Evolutionary conservation across 1,284 basidiomycete species (phyloP), one percentile per base, ranked within the genome.

Genomic region (Neotropicomus parvogracilis): DNA sequence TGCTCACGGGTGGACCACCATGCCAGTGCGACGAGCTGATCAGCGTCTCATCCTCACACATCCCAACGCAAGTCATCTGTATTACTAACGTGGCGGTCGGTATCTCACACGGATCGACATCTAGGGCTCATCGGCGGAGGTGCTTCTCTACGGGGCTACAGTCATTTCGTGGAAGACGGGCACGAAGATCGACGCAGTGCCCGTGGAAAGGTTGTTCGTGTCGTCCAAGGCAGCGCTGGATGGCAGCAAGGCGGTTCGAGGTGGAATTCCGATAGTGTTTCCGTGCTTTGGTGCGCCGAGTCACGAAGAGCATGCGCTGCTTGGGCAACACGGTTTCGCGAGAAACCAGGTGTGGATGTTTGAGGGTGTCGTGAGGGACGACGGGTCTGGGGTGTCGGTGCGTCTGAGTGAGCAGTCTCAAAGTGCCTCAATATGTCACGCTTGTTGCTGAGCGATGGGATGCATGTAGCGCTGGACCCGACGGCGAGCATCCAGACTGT

Each of bases 281-380:
- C 91, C 91, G 26, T 87, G 85, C 68, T 94, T 94, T 61, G 91
- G 91, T 3, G 72, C 86, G 2, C 89, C 91, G 2, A 74, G 71
- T 6, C 84, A 83, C 57, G 76, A 77, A 1, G 83, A 88, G 35
- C 90, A 95, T 64, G 63, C 68, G n/a, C 79, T 79, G 34, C 75
- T 95, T 7, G 49, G 72, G 7, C 90, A 93, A 62, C 92, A 95
- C 65, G 92, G 92, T 0, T 95, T 93, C 62, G 91, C 87, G 14
- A 77, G 92, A 40, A 90, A 73, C 54, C 75, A 79, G 28, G 65
- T 61, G 13, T 95, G 92, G 92, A 71, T 69, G 19, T 84, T 82
- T 60, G 80, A 82, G 54, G 66, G 71, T 32, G 69, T 80, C 13
- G 72, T 91, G 26, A 75, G 80, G 73, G 88, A 93, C 58, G 81